Base-by-base conservation (phyloP, 495 filamentous ascomycete species). In the Terfezia boudieri region DNA sequence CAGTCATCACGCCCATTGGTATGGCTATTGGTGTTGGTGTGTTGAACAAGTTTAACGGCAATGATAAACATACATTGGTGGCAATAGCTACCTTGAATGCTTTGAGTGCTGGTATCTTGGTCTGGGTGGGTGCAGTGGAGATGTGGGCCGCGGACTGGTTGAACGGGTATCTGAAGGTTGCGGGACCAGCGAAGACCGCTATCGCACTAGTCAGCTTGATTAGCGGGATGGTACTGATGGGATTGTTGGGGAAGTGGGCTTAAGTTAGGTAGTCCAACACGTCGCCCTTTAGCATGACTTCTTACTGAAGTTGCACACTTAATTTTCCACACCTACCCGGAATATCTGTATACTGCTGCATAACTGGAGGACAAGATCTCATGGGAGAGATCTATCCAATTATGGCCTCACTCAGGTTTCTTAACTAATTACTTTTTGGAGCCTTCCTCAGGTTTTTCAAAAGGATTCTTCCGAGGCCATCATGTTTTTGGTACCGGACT, bases 71-170 rank as follows among this genome's bases (percentile, higher is more conserved):
- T 0, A 78, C 75, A 6, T 59, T 79, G 51, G 64, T 79, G 38
- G 71, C 74, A 1, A 68, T 80, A n/a, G 77, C 75, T 9, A 78
- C 76, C 0, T 63, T 80, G 1, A 68, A 79, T 59, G 74, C 76
- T 1, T 52, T 79, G 10, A 73, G 70, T 23, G 76, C 76, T 1
- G 76, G 76, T 1, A 77, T 80, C 52, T 62, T 80, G 22, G 63
- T 76, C 11, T 78, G 75, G 74, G 75, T 78, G 14, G 73, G 75
- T 1, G 58, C 76, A 0, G 74, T 77, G 3, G 76, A 77, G 66
- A 80, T 79, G 75, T 72, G 71, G 71, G 72, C 71, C 5, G 64
- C 61, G 36, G 75, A 79, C 57, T 79, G 75, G 75, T 66, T 76
- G 63, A 54, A 58, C 54, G 71, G 72, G 4, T 61, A 68, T 36